Evolutionary conservation across 305 asterid species (phyloP).

Genomic region (Plantago coronopus): DNA sequence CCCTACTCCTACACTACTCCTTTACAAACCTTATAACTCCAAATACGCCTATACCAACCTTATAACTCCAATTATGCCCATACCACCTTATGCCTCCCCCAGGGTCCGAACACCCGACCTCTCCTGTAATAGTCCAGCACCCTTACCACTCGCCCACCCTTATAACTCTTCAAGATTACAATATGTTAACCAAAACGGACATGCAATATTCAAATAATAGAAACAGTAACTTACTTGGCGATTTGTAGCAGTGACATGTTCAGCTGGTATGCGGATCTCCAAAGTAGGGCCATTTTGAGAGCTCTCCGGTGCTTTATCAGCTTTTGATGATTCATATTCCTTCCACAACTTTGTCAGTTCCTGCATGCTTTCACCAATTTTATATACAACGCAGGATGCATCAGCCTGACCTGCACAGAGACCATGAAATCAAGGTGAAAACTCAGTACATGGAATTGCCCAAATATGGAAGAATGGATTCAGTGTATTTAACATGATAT

Average conservation of each 20-base stretch:
- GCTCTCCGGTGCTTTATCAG: constrained; percentile 58
- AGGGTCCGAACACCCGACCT: no score
- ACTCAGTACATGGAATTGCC: constrained; percentile 7
- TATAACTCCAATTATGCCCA: no score
- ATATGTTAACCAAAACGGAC: background rate
- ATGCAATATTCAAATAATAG: background rate
- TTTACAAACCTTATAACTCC: no score
- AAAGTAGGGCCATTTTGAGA: constrained; percentile 77
- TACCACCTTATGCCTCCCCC: no score
- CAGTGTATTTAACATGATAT: background rate
- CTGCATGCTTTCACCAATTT: constrained; percentile 98
- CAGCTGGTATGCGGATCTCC: constrained; percentile 96
- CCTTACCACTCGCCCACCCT: no score
- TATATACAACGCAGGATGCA: constrained; percentile 61
- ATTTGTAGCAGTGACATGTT: constrained; percentile 90
- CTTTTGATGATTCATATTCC: constrained; percentile 65
- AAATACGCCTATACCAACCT: no score
- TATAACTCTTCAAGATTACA: no score
- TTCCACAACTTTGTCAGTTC: constrained; percentile 81
- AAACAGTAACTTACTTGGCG: constrained; percentile 62
- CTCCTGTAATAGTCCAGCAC: no score
- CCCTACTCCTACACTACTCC: no score
- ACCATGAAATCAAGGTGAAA: constrained; percentile 23
- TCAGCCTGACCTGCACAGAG: constrained; percentile 68
- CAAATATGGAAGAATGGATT: background rate